Percentiles rank a stretch among this genome's conserved stretches.
phyloP scores from a whole-genome alignment of 345 rosid species.

The Populus deltoides region DNA sequence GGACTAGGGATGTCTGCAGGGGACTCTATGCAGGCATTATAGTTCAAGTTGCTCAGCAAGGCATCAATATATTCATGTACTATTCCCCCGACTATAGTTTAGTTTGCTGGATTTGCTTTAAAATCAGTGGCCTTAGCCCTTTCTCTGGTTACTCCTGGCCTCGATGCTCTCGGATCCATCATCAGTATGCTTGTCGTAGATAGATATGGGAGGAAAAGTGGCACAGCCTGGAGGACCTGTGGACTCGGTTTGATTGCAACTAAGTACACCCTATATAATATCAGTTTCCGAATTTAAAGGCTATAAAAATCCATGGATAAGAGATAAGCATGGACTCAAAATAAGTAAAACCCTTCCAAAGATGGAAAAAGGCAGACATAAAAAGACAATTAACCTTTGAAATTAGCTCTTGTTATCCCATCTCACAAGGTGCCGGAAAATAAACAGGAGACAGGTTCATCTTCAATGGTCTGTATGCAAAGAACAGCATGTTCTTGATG shows the following conservation, averaged over 20 bases:
- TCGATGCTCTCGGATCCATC: no score
- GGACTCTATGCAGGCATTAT: conserved; percentile 80
- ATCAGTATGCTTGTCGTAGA: no score
- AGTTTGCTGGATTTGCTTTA: conserved; percentile 84
- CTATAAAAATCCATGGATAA: neutral
- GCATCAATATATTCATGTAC: conserved; percentile 91
- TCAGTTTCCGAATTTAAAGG: neutral
- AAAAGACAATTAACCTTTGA: no score
- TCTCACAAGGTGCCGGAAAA: no score
- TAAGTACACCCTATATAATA: no score
- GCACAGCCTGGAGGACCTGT: no score
- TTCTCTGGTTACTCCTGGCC: no score
- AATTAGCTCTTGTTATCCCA: no score
- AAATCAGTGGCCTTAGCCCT: conserved; percentile 36
- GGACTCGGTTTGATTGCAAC: no score
- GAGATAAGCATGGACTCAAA: neutral
- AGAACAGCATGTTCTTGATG: neutral
- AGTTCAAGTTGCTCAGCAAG: conserved; percentile 91
- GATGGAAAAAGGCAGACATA: no score
- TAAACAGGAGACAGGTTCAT: neutral
- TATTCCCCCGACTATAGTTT: conserved; percentile 84
- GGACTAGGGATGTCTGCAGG: conserved; percentile 41
- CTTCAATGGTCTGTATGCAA: neutral
- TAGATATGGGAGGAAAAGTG: no score
- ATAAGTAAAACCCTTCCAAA: neutral